Evolutionary conservation across 805 yeast genomes (phyloP).

Genomic region (Ogataea parapolymorpha): DNA sequence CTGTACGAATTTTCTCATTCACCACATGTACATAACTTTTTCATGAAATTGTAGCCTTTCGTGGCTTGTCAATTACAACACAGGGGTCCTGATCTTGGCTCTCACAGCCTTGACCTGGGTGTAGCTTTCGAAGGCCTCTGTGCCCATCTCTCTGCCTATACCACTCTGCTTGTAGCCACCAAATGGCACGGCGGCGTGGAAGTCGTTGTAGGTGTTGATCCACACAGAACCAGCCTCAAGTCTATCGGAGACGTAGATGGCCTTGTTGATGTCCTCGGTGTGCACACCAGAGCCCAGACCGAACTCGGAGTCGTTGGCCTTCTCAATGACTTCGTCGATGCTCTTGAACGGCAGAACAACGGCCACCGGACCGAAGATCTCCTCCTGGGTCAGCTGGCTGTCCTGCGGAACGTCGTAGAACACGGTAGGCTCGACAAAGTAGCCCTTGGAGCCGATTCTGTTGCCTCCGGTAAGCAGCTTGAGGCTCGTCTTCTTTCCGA

Average conservation of each 20-base stretch:
- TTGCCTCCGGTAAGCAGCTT: constrained; percentile 79
- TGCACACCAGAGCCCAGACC: constrained; percentile 91
- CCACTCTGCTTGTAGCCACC: constrained; percentile 71
- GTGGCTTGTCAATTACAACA: constrained; percentile 7
- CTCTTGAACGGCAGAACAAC: constrained; percentile 70
- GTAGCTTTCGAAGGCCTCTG: constrained; percentile 62
- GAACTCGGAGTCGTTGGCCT: constrained; percentile 74
- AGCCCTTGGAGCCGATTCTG: constrained; percentile 67
- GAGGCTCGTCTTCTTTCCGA: constrained; percentile 68
- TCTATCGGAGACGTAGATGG: constrained; percentile 60
- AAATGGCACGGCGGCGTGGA: constrained; percentile 65
- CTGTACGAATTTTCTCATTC: not conserved
- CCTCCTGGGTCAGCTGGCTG: constrained; percentile 78
- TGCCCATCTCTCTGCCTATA: constrained; percentile 73
- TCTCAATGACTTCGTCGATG: constrained; percentile 67
- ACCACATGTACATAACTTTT: constrained; percentile 1
- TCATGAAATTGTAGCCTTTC: not conserved
- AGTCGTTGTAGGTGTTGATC: constrained; percentile 72
- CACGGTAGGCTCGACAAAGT: constrained; percentile 76
- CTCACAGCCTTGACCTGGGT: constrained; percentile 65
- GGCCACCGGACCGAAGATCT: constrained; percentile 89
- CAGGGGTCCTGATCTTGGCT: constrained; percentile 33
- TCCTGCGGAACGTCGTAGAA: constrained; percentile 76
- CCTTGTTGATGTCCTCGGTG: constrained; percentile 65
- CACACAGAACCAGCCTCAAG: constrained; percentile 79